phyloP scores from a whole-genome alignment of 495 filamentous ascomycete species.

The Tetracladium setigerum region DNA sequence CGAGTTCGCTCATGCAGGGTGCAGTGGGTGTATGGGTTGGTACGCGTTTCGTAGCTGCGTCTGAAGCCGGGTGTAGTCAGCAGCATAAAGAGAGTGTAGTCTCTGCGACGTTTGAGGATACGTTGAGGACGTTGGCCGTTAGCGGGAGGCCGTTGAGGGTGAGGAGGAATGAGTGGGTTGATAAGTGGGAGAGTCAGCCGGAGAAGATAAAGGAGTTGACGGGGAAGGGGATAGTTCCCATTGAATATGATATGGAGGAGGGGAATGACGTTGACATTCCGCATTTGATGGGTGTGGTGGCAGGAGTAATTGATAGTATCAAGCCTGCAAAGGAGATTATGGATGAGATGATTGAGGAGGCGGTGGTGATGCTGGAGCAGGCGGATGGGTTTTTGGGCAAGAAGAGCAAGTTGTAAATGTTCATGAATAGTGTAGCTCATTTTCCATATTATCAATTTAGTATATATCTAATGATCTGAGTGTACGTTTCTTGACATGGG shows the following conservation, averaged over 20 bases:
- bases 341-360: slow-evolving; percentile 77
- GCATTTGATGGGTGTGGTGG: slow-evolving; percentile 91
- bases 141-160: slow-evolving; percentile 73
- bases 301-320: slow-evolving; percentile 63
- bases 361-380: slow-evolving; percentile 58
- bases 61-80: slow-evolving; percentile 69
- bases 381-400: slow-evolving; percentile 39
- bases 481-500: too few relatives aligned
- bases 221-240: slow-evolving; percentile 64
- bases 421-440: too few relatives aligned
- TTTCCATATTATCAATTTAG: too few relatives aligned
- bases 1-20: slow-evolving; percentile 64
- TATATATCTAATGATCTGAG: too few relatives aligned
- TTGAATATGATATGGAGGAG: slow-evolving; percentile 70
- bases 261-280: slow-evolving; percentile 74
- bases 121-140: slow-evolving; percentile 68
- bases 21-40: slow-evolving; percentile 77
- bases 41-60: slow-evolving; percentile 73
- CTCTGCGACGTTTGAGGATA: slow-evolving; percentile 63
- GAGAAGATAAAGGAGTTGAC: slow-evolving; percentile 65
- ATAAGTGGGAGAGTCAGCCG: slow-evolving; percentile 67
- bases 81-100: slow-evolving; percentile 80
- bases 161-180: slow-evolving; percentile 73
- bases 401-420: slow-evolving; percentile 35
- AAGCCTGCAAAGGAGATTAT: slow-evolving; percentile 78